A percentile compares a stretch with the other conserved stretches of the same genome.
Evolutionary conservation across 1,284 basidiomycete species (phyloP).

Genomic region (Cryptococcus depauperatus): DNA sequence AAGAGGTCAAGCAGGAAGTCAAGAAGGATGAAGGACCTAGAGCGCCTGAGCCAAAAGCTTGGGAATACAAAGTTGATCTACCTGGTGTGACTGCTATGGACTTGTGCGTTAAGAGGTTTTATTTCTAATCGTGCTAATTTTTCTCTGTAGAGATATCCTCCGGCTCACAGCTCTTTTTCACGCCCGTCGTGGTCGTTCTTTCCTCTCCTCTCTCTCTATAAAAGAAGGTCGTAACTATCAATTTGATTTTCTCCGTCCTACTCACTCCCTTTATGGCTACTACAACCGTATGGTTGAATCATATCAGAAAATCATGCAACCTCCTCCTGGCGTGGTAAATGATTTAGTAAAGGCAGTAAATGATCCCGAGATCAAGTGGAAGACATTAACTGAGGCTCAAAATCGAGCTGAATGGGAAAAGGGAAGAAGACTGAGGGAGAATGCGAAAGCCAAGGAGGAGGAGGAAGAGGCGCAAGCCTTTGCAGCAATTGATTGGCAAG

Average conservation of each 20-base stretch:
- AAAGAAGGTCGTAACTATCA: slow-evolving; percentile 92
- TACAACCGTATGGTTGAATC: slow-evolving; percentile 97
- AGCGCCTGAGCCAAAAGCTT: slow-evolving; percentile 66
- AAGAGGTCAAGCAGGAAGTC: slow-evolving; percentile 39
- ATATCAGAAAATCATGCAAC: slow-evolving; percentile 84
- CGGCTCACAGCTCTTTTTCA: slow-evolving; percentile 94
- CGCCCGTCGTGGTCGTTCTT: slow-evolving; percentile 79
- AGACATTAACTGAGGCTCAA: slow-evolving; percentile 64
- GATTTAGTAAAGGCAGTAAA: slow-evolving; percentile 57
- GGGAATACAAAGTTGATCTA: slow-evolving; percentile 79
- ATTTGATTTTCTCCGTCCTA: slow-evolving; percentile 94
- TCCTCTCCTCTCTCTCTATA: slow-evolving; percentile 75
- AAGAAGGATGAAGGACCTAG: slow-evolving; percentile 47
- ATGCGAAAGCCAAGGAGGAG: slow-evolving; percentile 77
- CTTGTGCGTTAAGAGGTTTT: slow-evolving; percentile 54
- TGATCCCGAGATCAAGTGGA: slow-evolving; percentile 58
- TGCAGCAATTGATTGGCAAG: slow-evolving; percentile 98
- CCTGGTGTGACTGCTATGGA: slow-evolving; percentile 86
- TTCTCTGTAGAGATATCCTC: slow-evolving; percentile 60
- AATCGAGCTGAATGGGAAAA: slow-evolving; percentile 84
- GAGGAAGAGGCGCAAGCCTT: slow-evolving; percentile 65
- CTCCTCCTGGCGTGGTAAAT: slow-evolving; percentile 65
- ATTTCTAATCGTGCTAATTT: background rate
- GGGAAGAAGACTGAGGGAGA: slow-evolving; percentile 70
- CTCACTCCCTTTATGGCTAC: slow-evolving; percentile 89